Evolutionary conservation across 202 grass and related monocot genomes (phyloP).

Genomic region (Cymbopogon flexuosus): DNA sequence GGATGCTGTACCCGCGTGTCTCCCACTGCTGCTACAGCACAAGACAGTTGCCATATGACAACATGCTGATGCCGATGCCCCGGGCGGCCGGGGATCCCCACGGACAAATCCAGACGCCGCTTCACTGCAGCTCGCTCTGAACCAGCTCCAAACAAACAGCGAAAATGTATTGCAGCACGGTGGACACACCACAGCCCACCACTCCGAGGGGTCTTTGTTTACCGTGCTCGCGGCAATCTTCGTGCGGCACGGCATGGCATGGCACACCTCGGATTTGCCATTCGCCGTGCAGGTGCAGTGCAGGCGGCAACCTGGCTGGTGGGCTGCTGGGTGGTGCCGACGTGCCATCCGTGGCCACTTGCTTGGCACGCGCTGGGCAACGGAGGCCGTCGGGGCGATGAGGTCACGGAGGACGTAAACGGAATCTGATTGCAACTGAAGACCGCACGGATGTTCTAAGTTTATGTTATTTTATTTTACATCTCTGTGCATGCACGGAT

Average conservation of each 20-base stretch:
- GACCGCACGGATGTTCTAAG: not conserved
- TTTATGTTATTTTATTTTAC: not conserved
- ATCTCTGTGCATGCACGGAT: not conserved
- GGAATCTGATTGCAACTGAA: not conserved
- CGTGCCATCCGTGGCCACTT: not conserved
- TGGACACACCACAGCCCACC: no score
- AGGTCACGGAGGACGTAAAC: conserved; percentile 16
- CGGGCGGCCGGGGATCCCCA: not conserved
- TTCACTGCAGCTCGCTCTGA: not conserved
- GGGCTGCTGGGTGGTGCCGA: not conserved
- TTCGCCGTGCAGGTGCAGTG: not conserved
- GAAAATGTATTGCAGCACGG: no score
- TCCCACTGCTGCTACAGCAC: conserved; percentile 44
- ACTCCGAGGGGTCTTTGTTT: not conserved
- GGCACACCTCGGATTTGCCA: not conserved
- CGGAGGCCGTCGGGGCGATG: not conserved
- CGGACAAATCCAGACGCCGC: not conserved
- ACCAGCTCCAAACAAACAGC: not conserved
- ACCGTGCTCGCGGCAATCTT: not conserved
- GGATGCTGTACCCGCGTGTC: conserved; percentile 36
- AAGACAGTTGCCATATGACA: conserved; percentile 34
- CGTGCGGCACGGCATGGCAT: not conserved
- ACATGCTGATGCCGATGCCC: not conserved
- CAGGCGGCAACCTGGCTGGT: not conserved
- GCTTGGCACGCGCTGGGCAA: not conserved